Evolutionary conservation across 148 eudicot genomes (phyloP).

Genomic region (Vaccinium corymbosum): DNA sequence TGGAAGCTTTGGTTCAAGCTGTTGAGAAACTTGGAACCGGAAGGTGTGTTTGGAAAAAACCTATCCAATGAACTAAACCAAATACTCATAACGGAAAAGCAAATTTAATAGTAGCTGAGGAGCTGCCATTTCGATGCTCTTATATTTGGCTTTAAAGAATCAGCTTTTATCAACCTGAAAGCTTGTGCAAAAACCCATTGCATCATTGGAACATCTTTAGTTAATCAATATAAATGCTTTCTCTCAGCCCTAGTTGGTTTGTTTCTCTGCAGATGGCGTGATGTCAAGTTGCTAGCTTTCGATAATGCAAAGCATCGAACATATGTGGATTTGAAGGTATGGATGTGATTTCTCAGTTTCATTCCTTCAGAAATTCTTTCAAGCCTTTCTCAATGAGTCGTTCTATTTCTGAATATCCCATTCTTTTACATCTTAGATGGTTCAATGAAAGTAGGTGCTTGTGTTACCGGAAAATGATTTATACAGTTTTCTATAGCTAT

Average conservation of each 20-base stretch:
- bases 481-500: background rate
- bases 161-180: background rate
- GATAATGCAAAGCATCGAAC: constrained; percentile 92
- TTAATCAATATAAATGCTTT: background rate
- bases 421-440: background rate
- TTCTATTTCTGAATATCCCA: background rate
- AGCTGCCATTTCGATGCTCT: background rate
- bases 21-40: constrained; percentile 99
- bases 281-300: constrained; percentile 84
- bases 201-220: background rate
- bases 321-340: constrained; percentile 93
- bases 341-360: background rate
- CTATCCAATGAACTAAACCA: background rate
- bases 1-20: constrained; percentile 91
- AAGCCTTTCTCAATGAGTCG: background rate
- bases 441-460: constrained; percentile 9
- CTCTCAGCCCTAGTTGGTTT: background rate
- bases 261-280: constrained; percentile 74
- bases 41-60: constrained; percentile 42
- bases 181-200: background rate
- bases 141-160: background rate
- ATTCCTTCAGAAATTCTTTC: background rate
- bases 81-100: background rate
- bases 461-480: constrained; percentile 10
- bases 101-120: background rate